These are phyloP conservation scores for Termitomyces heimii DNA, from an alignment of 768 basidiomycete species.

Conservation along the genomic window DNA sequence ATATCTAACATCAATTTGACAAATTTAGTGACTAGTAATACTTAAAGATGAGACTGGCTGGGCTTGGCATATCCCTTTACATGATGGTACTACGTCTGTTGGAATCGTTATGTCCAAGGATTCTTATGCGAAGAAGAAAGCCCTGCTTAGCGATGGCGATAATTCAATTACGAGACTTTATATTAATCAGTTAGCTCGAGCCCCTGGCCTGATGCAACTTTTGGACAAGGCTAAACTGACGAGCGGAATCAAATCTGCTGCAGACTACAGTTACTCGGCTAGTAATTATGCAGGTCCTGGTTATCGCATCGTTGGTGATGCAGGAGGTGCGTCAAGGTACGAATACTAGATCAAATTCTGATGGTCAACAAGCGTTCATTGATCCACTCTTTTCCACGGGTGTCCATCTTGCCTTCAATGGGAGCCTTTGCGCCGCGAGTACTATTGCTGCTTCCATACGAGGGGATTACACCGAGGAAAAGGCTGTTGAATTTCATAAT, in stretches of 20 bases:
- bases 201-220: neutral
- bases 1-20: neutral
- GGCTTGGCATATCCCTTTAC: slow-evolving; percentile 53
- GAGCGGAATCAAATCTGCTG: neutral
- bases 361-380: slow-evolving; percentile 29
- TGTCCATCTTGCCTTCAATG: slow-evolving; percentile 27
- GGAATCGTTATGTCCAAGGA: slow-evolving; percentile 43
- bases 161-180: slow-evolving; percentile 31
- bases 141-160: slow-evolving; percentile 6
- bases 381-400: slow-evolving; percentile 35
- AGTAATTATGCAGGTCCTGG: neutral
- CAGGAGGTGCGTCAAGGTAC: slow-evolving; percentile 23
- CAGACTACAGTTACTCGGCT: neutral
- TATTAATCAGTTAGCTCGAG: slow-evolving; percentile 16
- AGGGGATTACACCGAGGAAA: slow-evolving; percentile 17
- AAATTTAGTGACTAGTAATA: no score
- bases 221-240: neutral
- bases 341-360: no score
- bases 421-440: slow-evolving; percentile 27
- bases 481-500: slow-evolving; percentile 22
- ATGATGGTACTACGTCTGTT: slow-evolving; percentile 42
- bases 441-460: slow-evolving; percentile 16
- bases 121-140: slow-evolving; percentile 26
- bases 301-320: slow-evolving; percentile 29
- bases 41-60: slow-evolving; percentile 45